These are phyloP conservation scores for Syncephalastrum racemosum DNA, from an alignment of 371 early-diverging fungal genomes.

Conservation along the genomic window DNA sequence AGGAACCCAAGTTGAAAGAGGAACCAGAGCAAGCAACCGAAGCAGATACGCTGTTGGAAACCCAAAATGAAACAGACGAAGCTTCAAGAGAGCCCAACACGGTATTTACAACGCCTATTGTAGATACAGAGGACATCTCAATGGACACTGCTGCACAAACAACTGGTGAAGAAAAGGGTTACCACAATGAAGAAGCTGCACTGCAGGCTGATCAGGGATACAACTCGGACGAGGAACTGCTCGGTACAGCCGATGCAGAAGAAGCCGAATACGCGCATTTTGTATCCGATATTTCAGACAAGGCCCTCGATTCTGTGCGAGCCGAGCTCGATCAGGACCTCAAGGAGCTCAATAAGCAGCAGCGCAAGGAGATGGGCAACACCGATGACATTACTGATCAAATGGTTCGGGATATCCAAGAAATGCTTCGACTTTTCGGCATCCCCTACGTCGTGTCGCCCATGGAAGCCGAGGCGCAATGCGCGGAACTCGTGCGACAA, in stretches of 20 bases:
- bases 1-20: too few species aligned
- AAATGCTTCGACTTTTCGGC: conserved; percentile 91
- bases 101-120: too few species aligned
- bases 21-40: too few species aligned
- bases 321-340: conserved; percentile 62
- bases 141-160: too few species aligned
- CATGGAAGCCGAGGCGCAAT: conserved; percentile 98
- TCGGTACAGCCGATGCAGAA: conserved; percentile 37
- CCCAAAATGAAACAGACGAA: too few species aligned
- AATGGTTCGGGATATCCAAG: conserved; percentile 74
- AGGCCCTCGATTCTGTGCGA: conserved; percentile 43
- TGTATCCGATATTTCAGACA: conserved; percentile 49
- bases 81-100: too few species aligned
- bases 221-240: conserved; percentile 44
- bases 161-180: too few species aligned
- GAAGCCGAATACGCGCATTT: conserved; percentile 57
- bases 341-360: conserved; percentile 51
- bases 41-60: too few species aligned
- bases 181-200: too few species aligned
- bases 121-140: too few species aligned
- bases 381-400: conserved; percentile 66
- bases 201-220: conserved; percentile 26
- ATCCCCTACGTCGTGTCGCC: conserved; percentile 95
- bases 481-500: conserved; percentile 74
- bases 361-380: conserved; percentile 62